Evolutionary conservation across 2,329 filamentous ascomycete species (phyloP), one percentile per base, ranked within the genome.

Genomic region (Arachnomyces sp.): DNA sequence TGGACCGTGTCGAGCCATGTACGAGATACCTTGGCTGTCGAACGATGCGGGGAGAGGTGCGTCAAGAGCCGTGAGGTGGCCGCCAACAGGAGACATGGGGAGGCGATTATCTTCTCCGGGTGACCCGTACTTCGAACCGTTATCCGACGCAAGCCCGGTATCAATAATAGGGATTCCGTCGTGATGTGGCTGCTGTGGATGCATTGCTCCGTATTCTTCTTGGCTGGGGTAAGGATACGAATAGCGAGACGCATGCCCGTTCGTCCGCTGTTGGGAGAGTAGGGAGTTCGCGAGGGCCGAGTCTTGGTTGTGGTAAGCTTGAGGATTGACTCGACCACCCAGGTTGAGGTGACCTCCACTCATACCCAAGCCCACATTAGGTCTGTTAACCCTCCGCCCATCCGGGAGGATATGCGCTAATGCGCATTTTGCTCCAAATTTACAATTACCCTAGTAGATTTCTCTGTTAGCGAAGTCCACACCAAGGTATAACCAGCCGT

Each of bases 371-470:
- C 63, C 63, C 34, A 66, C 57, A 52, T 66, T 69, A 25, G 84
- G 70, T 74, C 84, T 68, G 65, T 95, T 95, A 60, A 96, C 86
- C 59, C 90, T 80, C 54, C 87, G 82, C 44, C 92, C 92, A 64
- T 96, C 89, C 52, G 89, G 88, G 36, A 95, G 81, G 56, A 96
- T 84, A 65, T 98, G 92, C 50, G 93, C 86, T 59, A 96, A 86
- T 57, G 90, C 90, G 72, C 92, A 98, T 67, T 96, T 96, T 48
- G 87, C 85, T 47, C 92, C 92, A 62, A 96, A 98, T 65, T 96
- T 96, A 80, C 92, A 98, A 67, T 95, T 95, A 52, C 92, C 92
- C 87, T 95, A 54, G 39, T 43, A 25, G 39, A 34, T 39, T 42
- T 38, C 36, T 54, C 48, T 53, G 57, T 57, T 44, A 52, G 46